These are phyloP conservation scores for Fagopyrum esculentum DNA, from an alignment of 148 eudicot species.

Conservation along the genomic window DNA sequence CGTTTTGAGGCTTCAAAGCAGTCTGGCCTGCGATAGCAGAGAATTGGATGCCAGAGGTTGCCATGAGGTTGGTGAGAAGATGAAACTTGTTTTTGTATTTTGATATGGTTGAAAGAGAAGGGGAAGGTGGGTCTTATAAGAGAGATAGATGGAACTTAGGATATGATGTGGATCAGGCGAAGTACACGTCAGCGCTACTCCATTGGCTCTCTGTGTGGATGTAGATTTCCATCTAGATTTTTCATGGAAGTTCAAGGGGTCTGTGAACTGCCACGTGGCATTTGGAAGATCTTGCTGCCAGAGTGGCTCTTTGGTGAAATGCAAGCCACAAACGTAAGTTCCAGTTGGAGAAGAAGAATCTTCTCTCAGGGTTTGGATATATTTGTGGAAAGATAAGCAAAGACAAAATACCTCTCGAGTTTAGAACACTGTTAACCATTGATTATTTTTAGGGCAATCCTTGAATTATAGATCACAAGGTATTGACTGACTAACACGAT, in stretches of 20 bases:
- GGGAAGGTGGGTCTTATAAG: constrained; percentile 19
- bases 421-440: too few species aligned
- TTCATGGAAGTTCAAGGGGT: neutral
- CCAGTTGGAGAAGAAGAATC: neutral
- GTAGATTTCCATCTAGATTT: constrained; percentile 12
- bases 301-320: neutral
- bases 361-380: neutral
- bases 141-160: constrained; percentile 14
- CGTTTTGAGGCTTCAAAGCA: constrained; percentile 36
- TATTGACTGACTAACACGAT: too few species aligned
- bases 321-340: neutral
- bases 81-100: constrained; percentile 5
- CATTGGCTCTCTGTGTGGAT: constrained; percentile 32
- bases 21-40: constrained; percentile 54
- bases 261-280: constrained; percentile 9
- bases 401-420: too few species aligned
- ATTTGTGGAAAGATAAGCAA: too few species aligned
- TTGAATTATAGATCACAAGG: too few species aligned
- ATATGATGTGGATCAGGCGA: constrained; percentile 38
- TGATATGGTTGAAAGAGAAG: neutral
- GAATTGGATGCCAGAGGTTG: constrained; percentile 44
- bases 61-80: constrained; percentile 23
- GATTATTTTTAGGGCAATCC: too few species aligned
- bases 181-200: constrained; percentile 28
- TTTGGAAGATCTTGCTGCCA: constrained; percentile 12